Evolutionary conservation across 2,329 filamentous ascomycete genomes (phyloP).

Genomic region (Colletotrichum scovillei): DNA sequence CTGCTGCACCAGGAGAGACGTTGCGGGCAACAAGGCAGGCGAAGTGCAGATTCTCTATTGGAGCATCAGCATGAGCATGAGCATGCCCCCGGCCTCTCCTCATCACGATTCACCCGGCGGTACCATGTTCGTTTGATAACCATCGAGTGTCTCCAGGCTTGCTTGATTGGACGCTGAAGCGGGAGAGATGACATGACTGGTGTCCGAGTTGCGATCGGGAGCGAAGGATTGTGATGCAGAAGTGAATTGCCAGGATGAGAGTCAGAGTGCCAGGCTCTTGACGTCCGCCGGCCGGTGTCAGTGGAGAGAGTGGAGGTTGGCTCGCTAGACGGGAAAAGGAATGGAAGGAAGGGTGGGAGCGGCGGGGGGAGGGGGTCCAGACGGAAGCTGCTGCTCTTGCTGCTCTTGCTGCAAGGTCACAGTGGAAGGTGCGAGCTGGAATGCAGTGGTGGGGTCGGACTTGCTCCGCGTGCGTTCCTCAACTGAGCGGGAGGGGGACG

Average conservation of each 20-base stretch:
- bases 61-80: background rate
- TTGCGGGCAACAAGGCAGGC: background rate
- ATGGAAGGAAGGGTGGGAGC: background rate
- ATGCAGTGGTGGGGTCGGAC: background rate
- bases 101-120: background rate
- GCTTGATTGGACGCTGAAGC: background rate
- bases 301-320: background rate
- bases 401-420: background rate
- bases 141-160: background rate
- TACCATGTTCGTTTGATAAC: background rate
- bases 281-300: background rate
- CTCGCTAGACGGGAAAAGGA: background rate
- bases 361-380: background rate
- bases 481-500: background rate
- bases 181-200: background rate
- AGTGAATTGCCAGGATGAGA: background rate
- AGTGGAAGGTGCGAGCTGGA: background rate
- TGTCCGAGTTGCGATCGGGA: background rate
- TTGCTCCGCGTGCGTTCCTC: background rate
- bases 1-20: background rate
- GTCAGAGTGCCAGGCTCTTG: background rate
- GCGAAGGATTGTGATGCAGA: conserved; percentile 22
- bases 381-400: background rate
- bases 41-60: background rate
- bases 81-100: background rate